These are phyloP conservation scores for Trichoderma erinaceum DNA, from an alignment of 495 filamentous ascomycete genomes.

Conservation along the genomic window DNA sequence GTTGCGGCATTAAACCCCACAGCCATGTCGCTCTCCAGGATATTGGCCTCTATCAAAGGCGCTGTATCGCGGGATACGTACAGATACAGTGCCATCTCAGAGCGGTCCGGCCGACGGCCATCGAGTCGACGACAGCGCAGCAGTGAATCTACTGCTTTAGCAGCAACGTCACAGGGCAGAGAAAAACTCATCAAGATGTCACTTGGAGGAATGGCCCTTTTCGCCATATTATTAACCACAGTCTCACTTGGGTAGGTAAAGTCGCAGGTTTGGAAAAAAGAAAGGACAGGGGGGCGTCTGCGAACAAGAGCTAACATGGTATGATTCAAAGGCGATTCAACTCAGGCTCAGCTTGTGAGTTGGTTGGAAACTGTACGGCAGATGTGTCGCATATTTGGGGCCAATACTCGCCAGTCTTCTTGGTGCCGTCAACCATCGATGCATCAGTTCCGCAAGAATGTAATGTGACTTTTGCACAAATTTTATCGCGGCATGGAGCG, in stretches of 20 bases:
- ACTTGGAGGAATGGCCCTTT: slow-evolving; percentile 15
- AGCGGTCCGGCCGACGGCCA: background rate
- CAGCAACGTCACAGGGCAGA: background rate
- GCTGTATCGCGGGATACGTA: slow-evolving; percentile 19
- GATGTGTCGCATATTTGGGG: slow-evolving; percentile 69
- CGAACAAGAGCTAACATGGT: background rate
- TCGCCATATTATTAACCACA: slow-evolving; percentile 18
- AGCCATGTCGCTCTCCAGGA: background rate
- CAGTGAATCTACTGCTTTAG: background rate
- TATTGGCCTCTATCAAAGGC: slow-evolving; percentile 16
- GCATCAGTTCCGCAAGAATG: slow-evolving; percentile 54
- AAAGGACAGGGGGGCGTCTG: background rate
- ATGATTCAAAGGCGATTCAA: slow-evolving; percentile 20
- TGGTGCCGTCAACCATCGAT: slow-evolving; percentile 57
- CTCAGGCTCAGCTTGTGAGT: slow-evolving; percentile 17
- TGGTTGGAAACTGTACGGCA: slow-evolving; percentile 35
- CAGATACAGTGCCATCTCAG: slow-evolving; percentile 26
- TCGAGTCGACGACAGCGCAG: background rate
- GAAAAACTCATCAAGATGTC: slow-evolving; percentile 15
- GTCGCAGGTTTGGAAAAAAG: background rate
- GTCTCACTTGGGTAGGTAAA: slow-evolving; percentile 10
- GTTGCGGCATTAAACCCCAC: background rate
- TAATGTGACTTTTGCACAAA: slow-evolving; percentile 67
- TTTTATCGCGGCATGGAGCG: slow-evolving; percentile 79
- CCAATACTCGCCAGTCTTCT: slow-evolving; percentile 79